These are phyloP conservation scores for Russula ochroleuca DNA, from an alignment of 768 basidiomycete genomes.

Conservation along the genomic window DNA sequence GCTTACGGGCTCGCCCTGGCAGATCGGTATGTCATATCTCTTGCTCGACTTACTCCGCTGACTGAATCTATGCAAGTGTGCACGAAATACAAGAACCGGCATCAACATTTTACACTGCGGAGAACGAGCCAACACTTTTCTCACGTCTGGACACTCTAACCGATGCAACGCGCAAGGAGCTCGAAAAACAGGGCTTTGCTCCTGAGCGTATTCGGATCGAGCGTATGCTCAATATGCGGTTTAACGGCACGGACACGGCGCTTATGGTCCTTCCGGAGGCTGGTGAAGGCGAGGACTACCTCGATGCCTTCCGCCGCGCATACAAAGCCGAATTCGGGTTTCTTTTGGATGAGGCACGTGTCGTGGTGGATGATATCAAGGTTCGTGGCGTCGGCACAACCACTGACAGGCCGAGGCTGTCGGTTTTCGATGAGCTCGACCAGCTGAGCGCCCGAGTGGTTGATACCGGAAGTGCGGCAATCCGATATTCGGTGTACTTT, in stretches of 20 bases:
- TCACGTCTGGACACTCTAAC: slow-evolving; percentile 68
- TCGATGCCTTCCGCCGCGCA: slow-evolving; percentile 68
- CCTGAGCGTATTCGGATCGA: slow-evolving; percentile 68
- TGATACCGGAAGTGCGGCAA: slow-evolving; percentile 44
- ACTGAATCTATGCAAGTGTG: slow-evolving; percentile 44
- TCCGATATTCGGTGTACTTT: slow-evolving; percentile 71
- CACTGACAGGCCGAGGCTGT: slow-evolving; percentile 72
- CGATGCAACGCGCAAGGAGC: slow-evolving; percentile 55
- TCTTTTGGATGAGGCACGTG: slow-evolving; percentile 72
- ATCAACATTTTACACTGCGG: slow-evolving; percentile 67
- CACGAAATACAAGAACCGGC: slow-evolving; percentile 88
- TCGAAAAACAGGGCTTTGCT: slow-evolving; percentile 79
- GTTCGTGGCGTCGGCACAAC: slow-evolving; percentile 90
- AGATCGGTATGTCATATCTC: slow-evolving; percentile 47
- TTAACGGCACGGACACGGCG: slow-evolving; percentile 90
- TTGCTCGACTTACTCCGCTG: background rate
- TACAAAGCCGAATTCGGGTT: slow-evolving; percentile 93
- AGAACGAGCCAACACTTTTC: slow-evolving; percentile 51
- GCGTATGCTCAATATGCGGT: slow-evolving; percentile 86
- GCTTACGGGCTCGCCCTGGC: slow-evolving; percentile 93
- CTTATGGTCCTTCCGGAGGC: slow-evolving; percentile 71
- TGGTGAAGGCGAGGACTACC: slow-evolving; percentile 64
- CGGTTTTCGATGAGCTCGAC: slow-evolving; percentile 72
- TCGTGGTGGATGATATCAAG: slow-evolving; percentile 92
- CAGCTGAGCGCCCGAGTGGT: slow-evolving; percentile 43